Conservation (phyloP, 1,284 basidiomycete species). For the Coriolopsis trogii region DNA sequence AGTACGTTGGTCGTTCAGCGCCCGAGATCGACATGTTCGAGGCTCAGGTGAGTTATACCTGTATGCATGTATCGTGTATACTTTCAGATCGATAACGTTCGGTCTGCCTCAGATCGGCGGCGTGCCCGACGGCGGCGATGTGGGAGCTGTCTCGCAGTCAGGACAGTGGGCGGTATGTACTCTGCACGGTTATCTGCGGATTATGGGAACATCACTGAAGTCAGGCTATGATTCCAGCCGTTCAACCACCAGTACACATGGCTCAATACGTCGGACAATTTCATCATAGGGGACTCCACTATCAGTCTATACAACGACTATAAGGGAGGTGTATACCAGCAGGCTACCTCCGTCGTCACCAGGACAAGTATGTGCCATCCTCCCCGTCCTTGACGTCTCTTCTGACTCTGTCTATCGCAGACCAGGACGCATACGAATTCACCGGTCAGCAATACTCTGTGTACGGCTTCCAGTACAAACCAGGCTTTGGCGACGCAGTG, state of each 20-base stretch:
- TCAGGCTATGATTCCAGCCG: slow-evolving; percentile 34
- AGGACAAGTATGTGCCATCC: slow-evolving; percentile 20
- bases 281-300: slow-evolving; percentile 45
- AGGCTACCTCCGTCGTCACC: slow-evolving; percentile 42
- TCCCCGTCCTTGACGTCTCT: neutral
- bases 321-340: slow-evolving; percentile 54
- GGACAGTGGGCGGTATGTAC: slow-evolving; percentile 43
- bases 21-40: slow-evolving; percentile 89
- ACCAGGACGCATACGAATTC: slow-evolving; percentile 44
- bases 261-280: slow-evolving; percentile 45
- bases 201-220: neutral
- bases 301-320: slow-evolving; percentile 53
- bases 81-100: neutral
- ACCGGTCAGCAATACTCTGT: slow-evolving; percentile 48
- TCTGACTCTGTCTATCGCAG: slow-evolving; percentile 12
- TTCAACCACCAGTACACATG: slow-evolving; percentile 48
- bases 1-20: slow-evolving; percentile 76
- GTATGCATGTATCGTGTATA: slow-evolving; percentile 25
- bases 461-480: slow-evolving; percentile 67
- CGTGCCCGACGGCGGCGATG: slow-evolving; percentile 1
- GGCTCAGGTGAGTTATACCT: slow-evolving; percentile 22
- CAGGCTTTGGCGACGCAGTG: slow-evolving; percentile 42
- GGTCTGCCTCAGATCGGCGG: slow-evolving; percentile 28
- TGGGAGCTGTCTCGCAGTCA: slow-evolving; percentile 49
- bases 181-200: neutral